Base-by-base conservation (phyloP, 306 rosid genomes). In the Cotoneaster glaucophyllus region DNA sequence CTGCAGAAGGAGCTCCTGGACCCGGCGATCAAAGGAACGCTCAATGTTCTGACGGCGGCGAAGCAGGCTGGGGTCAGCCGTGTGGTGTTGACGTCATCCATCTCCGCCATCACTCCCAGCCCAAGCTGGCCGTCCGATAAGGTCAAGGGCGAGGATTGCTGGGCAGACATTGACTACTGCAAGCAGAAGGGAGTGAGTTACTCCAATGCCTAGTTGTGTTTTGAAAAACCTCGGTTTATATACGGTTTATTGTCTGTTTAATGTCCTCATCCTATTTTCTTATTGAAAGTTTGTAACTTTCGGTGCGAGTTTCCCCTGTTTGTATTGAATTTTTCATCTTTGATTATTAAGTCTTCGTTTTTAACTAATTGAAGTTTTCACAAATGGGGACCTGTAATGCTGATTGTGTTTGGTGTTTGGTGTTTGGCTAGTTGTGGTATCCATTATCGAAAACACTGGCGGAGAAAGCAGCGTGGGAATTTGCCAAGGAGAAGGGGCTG, bases 391-490 rank as follows among this genome's bases (percentile, higher is more conserved):
- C 6, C 8, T 28, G 25, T 44, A 21, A 25, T 48, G 54, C 44
- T 79, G 32, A 76, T 68, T 66, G 63, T 78, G 61, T 28, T 34
- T 62, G 45, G 50, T n/a, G n/a, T n/a, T n/a, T n/a, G n/a, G n/a
- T 66, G 71, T 75, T 69, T 41, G 43, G 39, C 3, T 77, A 94
- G 98, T 63, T 90, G 73, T 94, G 98, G 98, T 94, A 94, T 90
- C 87, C 98, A 2, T 21, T 94, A 76, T 92, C 96, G 25, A 94
- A 94, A 82, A 86, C 95, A 9, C 77, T 87, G 76, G 97, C 98
- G 4, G 98, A 94, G 91, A 92, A 90, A 77, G 91, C 91, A 22
- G 96, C 96, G 24, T 88, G 96, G 97, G 92, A 90, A 32, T 90
- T 94, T 87, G 78, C 90, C 24, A 82, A 90, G 79, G 96, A 88